Percentiles rank a stretch among this genome's conserved stretches.
Evolutionary conservation across 2,329 filamentous ascomycete species (phyloP).

Genomic region (Diaporthe longicolla): DNA sequence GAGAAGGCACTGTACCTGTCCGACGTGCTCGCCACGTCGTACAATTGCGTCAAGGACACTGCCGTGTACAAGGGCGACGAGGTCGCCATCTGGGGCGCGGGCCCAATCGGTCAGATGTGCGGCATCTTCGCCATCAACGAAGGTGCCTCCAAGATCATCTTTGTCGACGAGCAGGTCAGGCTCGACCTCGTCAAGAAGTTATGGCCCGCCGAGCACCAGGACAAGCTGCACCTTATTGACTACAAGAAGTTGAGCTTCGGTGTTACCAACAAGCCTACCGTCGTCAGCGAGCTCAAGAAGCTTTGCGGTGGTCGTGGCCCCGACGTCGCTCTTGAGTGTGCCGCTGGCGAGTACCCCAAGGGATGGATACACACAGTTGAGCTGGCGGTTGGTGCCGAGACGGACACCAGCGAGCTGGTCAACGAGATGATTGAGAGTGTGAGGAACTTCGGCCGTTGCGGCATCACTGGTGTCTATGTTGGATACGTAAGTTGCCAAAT

Average conservation of each 20-base stretch:
- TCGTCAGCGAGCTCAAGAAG: constrained; percentile 81
- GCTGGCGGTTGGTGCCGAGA: constrained; percentile 77
- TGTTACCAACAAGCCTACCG: constrained; percentile 70
- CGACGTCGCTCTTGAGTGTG: constrained; percentile 80
- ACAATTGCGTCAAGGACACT: constrained; percentile 87
- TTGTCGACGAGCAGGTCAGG: constrained; percentile 81
- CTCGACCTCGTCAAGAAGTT: constrained; percentile 77
- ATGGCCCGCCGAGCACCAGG: constrained; percentile 63
- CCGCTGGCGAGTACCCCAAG: constrained; percentile 73
- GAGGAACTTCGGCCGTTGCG: constrained; percentile 78
- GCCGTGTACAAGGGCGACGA: constrained; percentile 82
- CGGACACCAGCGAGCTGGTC: constrained; percentile 84
- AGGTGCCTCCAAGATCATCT: constrained; percentile 81
- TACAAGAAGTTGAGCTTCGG: constrained; percentile 73
- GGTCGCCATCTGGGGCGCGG: constrained; percentile 88
- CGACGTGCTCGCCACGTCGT: constrained; percentile 84
- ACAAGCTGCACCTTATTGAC: constrained; percentile 77
- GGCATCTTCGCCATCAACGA: constrained; percentile 82
- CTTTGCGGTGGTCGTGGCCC: constrained; percentile 80
- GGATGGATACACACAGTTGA: constrained; percentile 73
- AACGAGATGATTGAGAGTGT: constrained; percentile 87
- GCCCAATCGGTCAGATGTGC: constrained; percentile 88
- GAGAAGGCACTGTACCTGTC: constrained; percentile 88
- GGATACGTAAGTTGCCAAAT: constrained; percentile 63
- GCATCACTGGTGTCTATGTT: constrained; percentile 80